phyloP scores from a whole-genome alignment of 1,284 basidiomycete genomes.

The Leccinum griseonigrum region DNA sequence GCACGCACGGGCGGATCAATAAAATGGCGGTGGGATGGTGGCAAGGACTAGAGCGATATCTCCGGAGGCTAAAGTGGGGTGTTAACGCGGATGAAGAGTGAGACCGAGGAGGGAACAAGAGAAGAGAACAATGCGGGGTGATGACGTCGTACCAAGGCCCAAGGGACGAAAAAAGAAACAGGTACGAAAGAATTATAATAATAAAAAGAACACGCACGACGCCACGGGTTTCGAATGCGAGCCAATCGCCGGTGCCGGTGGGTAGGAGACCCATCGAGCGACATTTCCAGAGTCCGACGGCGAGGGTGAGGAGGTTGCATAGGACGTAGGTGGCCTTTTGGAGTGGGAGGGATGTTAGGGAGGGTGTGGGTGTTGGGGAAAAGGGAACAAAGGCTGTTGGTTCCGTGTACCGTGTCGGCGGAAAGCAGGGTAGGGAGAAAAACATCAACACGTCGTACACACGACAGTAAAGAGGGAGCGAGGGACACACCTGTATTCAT shows the following conservation, averaged over 20 bases:
- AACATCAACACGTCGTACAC: neutral
- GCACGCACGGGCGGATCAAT: neutral
- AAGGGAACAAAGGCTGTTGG: slow-evolving; percentile 60
- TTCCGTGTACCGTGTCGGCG: neutral
- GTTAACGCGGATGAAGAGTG: neutral
- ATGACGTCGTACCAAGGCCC: too few species aligned
- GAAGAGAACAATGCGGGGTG: neutral
- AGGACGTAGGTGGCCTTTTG: slow-evolving; percentile 66
- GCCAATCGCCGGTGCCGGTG: slow-evolving; percentile 86
- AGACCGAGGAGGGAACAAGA: too few species aligned
- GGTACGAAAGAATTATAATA: too few species aligned
- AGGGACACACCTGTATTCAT: slow-evolving; percentile 68
- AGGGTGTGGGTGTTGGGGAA: slow-evolving; percentile 46
- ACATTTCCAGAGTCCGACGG: slow-evolving; percentile 88
- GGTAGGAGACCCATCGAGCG: slow-evolving; percentile 87
- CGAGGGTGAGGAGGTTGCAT: slow-evolving; percentile 73
- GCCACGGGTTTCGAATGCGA: slow-evolving; percentile 83
- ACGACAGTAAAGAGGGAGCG: neutral
- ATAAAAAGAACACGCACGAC: slow-evolving; percentile 44
- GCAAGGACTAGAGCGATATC: slow-evolving; percentile 22
- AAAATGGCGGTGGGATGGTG: neutral
- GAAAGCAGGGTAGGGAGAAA: neutral
- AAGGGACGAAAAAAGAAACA: neutral
- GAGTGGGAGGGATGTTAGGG: slow-evolving; percentile 50
- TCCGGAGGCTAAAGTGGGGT: slow-evolving; percentile 24